These are phyloP conservation scores for Brassica balearica DNA, from an alignment of 441 rosid genomes.

Conservation along the genomic window DNA sequence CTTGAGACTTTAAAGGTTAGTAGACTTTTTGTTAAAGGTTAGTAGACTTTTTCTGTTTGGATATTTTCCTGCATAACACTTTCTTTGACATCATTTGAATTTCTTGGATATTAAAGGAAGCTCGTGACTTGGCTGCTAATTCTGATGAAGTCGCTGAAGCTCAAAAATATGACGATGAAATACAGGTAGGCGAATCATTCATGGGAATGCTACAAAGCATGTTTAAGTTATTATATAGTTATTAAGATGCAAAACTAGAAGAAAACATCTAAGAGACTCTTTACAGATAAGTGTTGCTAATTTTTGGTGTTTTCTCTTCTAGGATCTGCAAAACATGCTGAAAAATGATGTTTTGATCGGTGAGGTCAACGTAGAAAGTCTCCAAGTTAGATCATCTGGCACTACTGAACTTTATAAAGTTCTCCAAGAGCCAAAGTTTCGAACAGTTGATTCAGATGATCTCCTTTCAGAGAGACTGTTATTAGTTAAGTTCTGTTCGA, in stretches of 20 bases:
- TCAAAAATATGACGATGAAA: slow-evolving; percentile 27
- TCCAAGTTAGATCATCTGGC: slow-evolving; percentile 22
- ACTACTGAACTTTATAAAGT: slow-evolving; percentile 24
- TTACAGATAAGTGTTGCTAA: slow-evolving; percentile 7
- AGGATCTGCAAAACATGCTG: slow-evolving; percentile 42
- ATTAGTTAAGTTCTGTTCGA: slow-evolving; percentile 31
- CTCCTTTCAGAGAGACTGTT: slow-evolving; percentile 34
- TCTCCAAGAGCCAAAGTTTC: slow-evolving; percentile 40
- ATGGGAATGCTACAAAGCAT: background rate
- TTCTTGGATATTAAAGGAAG: slow-evolving; percentile 35
- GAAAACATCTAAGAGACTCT: background rate
- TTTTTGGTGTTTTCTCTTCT: slow-evolving; percentile 9
- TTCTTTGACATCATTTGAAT: background rate
- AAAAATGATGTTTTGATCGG: slow-evolving; percentile 27
- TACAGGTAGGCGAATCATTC: slow-evolving; percentile 20
- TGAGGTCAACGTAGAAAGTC: slow-evolving; percentile 28
- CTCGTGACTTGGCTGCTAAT: slow-evolving; percentile 33
- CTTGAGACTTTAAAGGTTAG: slow-evolving; percentile 39
- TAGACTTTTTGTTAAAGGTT: background rate
- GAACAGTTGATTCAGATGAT: slow-evolving; percentile 33
- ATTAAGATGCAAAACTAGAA: background rate
- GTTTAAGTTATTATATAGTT: background rate
- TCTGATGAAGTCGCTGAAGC: slow-evolving; percentile 27
- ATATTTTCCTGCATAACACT: no score
- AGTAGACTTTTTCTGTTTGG: no score